A percentile compares a stretch with the other conserved stretches of the same genome.
Conservation (phyloP, 352 stramenopile genomes). For the Phytophthora crassamura region DNA sequence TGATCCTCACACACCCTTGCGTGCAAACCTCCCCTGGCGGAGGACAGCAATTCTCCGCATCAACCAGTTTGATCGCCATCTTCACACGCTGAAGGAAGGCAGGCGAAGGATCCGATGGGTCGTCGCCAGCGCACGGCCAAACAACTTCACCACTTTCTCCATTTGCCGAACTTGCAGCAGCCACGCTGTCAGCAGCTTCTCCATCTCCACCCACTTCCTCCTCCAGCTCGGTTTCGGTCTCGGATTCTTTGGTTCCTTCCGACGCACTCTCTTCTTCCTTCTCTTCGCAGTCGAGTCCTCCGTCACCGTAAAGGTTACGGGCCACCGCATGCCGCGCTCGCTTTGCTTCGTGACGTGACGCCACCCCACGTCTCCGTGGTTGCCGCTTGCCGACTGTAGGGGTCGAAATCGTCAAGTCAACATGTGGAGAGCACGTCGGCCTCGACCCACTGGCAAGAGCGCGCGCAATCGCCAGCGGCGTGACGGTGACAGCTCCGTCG, state of each 20-base stretch:
- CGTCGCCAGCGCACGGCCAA: slow-evolving; percentile 24
- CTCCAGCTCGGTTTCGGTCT: slow-evolving; percentile 42
- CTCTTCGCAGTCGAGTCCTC: slow-evolving; percentile 21
- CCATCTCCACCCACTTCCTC: slow-evolving; percentile 22
- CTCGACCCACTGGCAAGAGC: slow-evolving; percentile 1
- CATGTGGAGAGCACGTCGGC: slow-evolving; percentile 29
- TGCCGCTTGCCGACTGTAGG: slow-evolving; percentile 32
- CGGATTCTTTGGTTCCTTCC: slow-evolving; percentile 10
- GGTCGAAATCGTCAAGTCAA: slow-evolving; percentile 21
- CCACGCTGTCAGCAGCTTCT: background rate
- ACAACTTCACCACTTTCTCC: background rate
- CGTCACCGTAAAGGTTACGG: slow-evolving; percentile 30
- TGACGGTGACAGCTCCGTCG: slow-evolving; percentile 9
- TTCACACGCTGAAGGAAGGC: slow-evolving; percentile 57
- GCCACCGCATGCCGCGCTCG: slow-evolving; percentile 20
- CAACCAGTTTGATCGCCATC: slow-evolving; percentile 59
- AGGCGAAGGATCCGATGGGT: slow-evolving; percentile 3
- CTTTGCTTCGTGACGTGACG: slow-evolving; percentile 15
- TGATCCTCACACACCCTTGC: slow-evolving; percentile 53
- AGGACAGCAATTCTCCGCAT: slow-evolving; percentile 64
- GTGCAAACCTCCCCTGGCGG: slow-evolving; percentile 50
- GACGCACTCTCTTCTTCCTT: slow-evolving; percentile 7
- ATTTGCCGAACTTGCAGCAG: background rate
- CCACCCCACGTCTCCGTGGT: background rate
- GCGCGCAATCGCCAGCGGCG: slow-evolving; percentile 12